Conservation (phyloP, 768 basidiomycete genomes). For the Leccinum barrowsii region DNA sequence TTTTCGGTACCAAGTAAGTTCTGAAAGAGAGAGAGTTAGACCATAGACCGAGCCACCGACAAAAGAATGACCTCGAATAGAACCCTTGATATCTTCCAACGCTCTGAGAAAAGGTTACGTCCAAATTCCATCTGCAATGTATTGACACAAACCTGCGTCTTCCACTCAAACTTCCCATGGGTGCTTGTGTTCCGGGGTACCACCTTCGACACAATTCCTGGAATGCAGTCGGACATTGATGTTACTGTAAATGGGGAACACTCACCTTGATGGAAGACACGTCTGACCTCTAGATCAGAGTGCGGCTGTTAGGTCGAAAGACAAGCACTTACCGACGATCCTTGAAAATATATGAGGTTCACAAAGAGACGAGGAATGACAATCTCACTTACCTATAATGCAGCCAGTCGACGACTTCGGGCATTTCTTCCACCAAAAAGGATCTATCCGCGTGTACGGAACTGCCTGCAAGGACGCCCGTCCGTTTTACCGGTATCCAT, state of each 20-base stretch:
- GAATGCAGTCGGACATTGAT: not conserved
- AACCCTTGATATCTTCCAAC: slow-evolving; percentile 74
- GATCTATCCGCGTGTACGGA: slow-evolving; percentile 79
- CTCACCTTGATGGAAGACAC: slow-evolving; percentile 79
- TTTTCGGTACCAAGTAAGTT: slow-evolving; percentile 75
- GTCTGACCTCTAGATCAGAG: slow-evolving; percentile 40
- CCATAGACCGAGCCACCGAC: not conserved
- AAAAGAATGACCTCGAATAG: slow-evolving; percentile 57
- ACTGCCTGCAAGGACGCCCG: slow-evolving; percentile 79
- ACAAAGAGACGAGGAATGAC: not conserved
- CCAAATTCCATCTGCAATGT: not conserved
- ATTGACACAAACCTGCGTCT: slow-evolving; percentile 53
- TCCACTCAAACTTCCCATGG: slow-evolving; percentile 31
- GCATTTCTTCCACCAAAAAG: slow-evolving; percentile 79
- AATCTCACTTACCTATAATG: slow-evolving; percentile 62
- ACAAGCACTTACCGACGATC: slow-evolving; percentile 58
- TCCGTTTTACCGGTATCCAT: slow-evolving; percentile 69
- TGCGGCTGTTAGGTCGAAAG: not conserved
- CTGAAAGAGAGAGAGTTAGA: slow-evolving; percentile 34
- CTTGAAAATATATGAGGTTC: slow-evolving; percentile 33
- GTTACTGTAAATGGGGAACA: not conserved
- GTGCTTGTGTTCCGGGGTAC: slow-evolving; percentile 44
- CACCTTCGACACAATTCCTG: slow-evolving; percentile 76
- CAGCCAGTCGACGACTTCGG: slow-evolving; percentile 71
- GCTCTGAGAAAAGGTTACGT: slow-evolving; percentile 46